Percentiles rank a stretch among this genome's conserved stretches.
Conservation (phyloP, 2,329 filamentous ascomycete genomes). For the Niveomyces coronatus region DNA sequence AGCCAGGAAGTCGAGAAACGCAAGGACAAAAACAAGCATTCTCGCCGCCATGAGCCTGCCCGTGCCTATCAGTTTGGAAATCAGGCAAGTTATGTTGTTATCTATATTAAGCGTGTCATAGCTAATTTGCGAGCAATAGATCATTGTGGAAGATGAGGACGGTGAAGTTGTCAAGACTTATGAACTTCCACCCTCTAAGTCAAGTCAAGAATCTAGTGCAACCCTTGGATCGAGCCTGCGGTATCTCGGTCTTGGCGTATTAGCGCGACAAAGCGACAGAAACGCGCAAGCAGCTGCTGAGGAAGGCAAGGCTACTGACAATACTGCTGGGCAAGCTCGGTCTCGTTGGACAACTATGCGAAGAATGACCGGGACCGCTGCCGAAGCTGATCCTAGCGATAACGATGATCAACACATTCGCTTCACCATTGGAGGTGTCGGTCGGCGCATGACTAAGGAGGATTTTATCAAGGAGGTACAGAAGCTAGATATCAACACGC, state of each 20-base stretch:
- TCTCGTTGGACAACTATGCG: slow-evolving; percentile 3
- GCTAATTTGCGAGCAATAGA: slow-evolving; percentile 40
- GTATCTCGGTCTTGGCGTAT: slow-evolving; percentile 42
- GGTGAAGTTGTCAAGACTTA: slow-evolving; percentile 82
- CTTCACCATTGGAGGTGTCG: slow-evolving; percentile 66
- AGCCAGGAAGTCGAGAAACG: slow-evolving; percentile 52
- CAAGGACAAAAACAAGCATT: slow-evolving; percentile 46
- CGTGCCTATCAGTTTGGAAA: slow-evolving; percentile 79
- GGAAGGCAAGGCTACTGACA: slow-evolving; percentile 21
- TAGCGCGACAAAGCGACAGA: slow-evolving; percentile 31
- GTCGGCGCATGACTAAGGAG: slow-evolving; percentile 66
- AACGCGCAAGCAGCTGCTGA: slow-evolving; percentile 19
- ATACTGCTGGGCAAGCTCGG: slow-evolving; percentile 6
- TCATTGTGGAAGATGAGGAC: slow-evolving; percentile 80
- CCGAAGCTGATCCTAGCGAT: slow-evolving; percentile 27
- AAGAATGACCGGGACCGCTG: slow-evolving; percentile 10
- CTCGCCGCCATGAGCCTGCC: slow-evolving; percentile 58
- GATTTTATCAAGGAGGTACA: slow-evolving; percentile 70
- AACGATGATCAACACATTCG: slow-evolving; percentile 62
- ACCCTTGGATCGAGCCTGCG: slow-evolving; percentile 37
- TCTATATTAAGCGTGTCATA: background rate
- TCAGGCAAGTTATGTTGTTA: slow-evolving; percentile 39
- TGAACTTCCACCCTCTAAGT: slow-evolving; percentile 53
- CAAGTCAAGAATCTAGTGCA: slow-evolving; percentile 28
- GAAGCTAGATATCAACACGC: slow-evolving; percentile 57